Conservation (phyloP, 2,329 filamentous ascomycete species). For the Ophiostoma tasmaniense region DNA sequence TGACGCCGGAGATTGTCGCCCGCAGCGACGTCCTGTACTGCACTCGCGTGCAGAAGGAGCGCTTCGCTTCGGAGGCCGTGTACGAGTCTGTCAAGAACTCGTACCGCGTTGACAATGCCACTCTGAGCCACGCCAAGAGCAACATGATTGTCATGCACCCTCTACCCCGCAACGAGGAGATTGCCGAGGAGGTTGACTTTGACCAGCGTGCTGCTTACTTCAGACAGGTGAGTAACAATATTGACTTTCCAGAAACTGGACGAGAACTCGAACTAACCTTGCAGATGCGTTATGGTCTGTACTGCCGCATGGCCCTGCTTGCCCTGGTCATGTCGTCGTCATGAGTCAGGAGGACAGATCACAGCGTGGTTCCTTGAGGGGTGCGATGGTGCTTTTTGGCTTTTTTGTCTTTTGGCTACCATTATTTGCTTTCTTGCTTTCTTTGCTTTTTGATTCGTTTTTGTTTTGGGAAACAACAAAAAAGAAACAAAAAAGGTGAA, state of each 20-base stretch:
- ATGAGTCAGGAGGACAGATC: slow-evolving; percentile 16
- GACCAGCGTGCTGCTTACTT: slow-evolving; percentile 97
- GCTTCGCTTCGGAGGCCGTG: slow-evolving; percentile 70
- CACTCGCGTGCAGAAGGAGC: slow-evolving; percentile 92
- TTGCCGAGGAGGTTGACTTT: slow-evolving; percentile 93
- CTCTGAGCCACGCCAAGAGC: slow-evolving; percentile 82
- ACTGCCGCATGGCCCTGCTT: slow-evolving; percentile 94
- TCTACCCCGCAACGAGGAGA: slow-evolving; percentile 84
- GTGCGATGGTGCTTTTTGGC: neutral
- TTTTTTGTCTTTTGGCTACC: neutral
- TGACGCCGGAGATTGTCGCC: slow-evolving; percentile 81
- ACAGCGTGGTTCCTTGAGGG: neutral
- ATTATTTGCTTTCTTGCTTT: neutral
- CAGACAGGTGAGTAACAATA: slow-evolving; percentile 70
- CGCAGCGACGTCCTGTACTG: slow-evolving; percentile 91
- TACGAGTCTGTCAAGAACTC: slow-evolving; percentile 84
- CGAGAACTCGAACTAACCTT: slow-evolving; percentile 1
- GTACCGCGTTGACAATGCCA: slow-evolving; percentile 83
- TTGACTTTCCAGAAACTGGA: neutral
- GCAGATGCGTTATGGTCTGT: slow-evolving; percentile 95
- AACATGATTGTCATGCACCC: slow-evolving; percentile 95
- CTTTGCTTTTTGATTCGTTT: neutral
- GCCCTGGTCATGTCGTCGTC: slow-evolving; percentile 71
- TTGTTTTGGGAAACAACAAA: slow-evolving; percentile 3
- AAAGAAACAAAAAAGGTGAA: slow-evolving; percentile 9